Evolutionary conservation across 352 stramenopile species (phyloP), one percentile per base, ranked within the genome.

Genomic region (Phytophthora parvispora): DNA sequence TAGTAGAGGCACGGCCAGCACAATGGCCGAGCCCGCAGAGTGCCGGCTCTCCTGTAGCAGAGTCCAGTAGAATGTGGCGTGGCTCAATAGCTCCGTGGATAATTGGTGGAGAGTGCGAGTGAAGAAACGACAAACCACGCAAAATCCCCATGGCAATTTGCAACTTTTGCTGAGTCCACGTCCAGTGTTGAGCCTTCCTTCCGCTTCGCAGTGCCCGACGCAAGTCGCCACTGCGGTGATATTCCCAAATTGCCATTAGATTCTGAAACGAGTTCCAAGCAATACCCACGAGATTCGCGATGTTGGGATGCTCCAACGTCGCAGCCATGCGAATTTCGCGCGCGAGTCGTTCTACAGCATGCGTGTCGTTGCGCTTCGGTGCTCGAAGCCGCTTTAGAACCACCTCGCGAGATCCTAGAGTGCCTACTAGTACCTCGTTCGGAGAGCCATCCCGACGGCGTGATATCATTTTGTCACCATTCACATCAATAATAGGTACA

Each of bases 241-340:
- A 71, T 45, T 89, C 80, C 45, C 84, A 76, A 34, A 87, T 65
- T 47, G 81, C 74, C 24, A 81, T 69, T 15, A 88, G 55, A 36
- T 88, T 84, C 52, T 87, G 80, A 54, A 91, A 87, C 4, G 76
- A 84, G 36, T 82, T 86, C 81, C 83, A 93, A 13, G 83, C 81
- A 61, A 89, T 78, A 5, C 81, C 85, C 9, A 87, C 42, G 22
- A 91, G 67, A n/a, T 63, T 64, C 7, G 89, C 73, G 24, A 93
- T 80, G 53, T 93, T 88, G 0, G 75, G 77, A 38, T 93, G 85
- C 12, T 80, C 55, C 24, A 93, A 61, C 6, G 63, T 78, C 8
- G 74, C 75, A n/a, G 75, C 77, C 28, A 93, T 63, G 36, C 77
- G 78, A 55, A 91, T 89, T 64, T 93, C 83, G 28, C 66, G 65